Evolutionary conservation across 352 stramenopile species (phyloP).

Genomic region (Pythium phragmitis): DNA sequence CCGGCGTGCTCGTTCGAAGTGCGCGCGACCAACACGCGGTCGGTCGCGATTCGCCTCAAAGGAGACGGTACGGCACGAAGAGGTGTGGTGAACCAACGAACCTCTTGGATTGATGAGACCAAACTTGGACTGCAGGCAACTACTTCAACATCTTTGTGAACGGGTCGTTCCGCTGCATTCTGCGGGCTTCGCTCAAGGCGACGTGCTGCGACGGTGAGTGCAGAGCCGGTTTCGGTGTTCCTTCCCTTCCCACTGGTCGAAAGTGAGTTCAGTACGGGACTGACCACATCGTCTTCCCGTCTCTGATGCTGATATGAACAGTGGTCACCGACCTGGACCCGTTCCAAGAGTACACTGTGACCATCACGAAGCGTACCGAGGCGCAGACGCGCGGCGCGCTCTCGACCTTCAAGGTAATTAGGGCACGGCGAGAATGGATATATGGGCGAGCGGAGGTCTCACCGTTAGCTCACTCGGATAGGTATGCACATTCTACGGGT

Average conservation of each 20-base stretch:
- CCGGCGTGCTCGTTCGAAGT: conserved; percentile 66
- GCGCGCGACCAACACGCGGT: conserved; percentile 49
- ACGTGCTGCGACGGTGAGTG: conserved; percentile 76
- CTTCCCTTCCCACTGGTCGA: background rate
- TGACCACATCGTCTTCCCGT: conserved; percentile 5
- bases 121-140: conserved; percentile 46
- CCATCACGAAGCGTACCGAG: conserved; percentile 81
- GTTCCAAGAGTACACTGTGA: conserved; percentile 56
- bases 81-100: too few species aligned
- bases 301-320: conserved; percentile 24
- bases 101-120: too few species aligned
- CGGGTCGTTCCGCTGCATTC: conserved; percentile 63
- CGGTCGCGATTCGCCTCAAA: conserved; percentile 81
- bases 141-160: conserved; percentile 90
- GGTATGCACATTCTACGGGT: conserved; percentile 89
- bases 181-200: conserved; percentile 70
- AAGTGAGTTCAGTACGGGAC: conserved; percentile 19
- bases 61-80: conserved; percentile 51
- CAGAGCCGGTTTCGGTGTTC: background rate
- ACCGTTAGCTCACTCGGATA: conserved; percentile 12
- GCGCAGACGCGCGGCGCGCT: conserved; percentile 81
- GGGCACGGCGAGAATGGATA: background rate
- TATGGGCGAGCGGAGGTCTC: too few species aligned
- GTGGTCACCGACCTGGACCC: conserved; percentile 61
- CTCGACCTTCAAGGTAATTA: conserved; percentile 79